These are phyloP conservation scores for Pichia sp. DNA, from an alignment of 1,139 yeast genomes.

Conservation along the genomic window DNA sequence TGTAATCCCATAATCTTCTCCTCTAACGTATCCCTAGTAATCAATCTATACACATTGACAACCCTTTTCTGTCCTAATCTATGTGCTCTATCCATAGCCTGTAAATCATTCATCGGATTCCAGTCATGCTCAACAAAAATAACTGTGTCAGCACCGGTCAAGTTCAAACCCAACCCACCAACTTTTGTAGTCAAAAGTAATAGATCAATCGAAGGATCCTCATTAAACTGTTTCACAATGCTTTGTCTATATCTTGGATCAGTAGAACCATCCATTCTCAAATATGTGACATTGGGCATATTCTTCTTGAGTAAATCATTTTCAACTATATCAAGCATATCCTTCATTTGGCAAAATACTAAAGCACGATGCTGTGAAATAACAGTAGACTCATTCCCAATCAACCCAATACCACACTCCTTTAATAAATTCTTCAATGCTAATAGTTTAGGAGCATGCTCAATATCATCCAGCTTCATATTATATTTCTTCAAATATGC, in stretches of 20 bases:
- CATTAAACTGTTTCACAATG: conserved; percentile 87
- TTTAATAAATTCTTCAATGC: conserved; percentile 76
- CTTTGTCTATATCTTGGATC: conserved; percentile 91
- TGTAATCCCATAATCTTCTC: conserved; percentile 98
- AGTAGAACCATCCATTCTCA: conserved; percentile 93
- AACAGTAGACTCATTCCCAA: conserved; percentile 48
- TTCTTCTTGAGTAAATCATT: conserved; percentile 75
- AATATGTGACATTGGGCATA: conserved; percentile 88
- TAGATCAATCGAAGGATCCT: conserved; percentile 95
- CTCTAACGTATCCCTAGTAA: conserved; percentile 89
- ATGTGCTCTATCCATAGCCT: conserved; percentile 99
- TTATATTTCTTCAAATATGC: conserved; percentile 55
- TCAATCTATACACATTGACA: conserved; percentile 74
- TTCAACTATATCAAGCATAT: conserved; percentile 96
- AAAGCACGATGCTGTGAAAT: conserved; percentile 94
- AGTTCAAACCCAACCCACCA: conserved; percentile 94
- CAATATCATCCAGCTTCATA: conserved; percentile 62
- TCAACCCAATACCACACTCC: conserved; percentile 91
- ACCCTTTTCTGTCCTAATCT: conserved; percentile 93
- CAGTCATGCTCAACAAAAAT: conserved; percentile 98
- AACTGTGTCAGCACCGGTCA: conserved; percentile 98
- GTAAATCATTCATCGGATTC: conserved; percentile 99
- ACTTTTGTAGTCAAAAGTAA: conserved; percentile 90
- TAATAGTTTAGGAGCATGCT: conserved; percentile 84
- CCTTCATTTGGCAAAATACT: conserved; percentile 93